Evolutionary conservation across 371 early-diverging fungal genomes (phyloP).

Genomic region (Mortierella sp.): DNA sequence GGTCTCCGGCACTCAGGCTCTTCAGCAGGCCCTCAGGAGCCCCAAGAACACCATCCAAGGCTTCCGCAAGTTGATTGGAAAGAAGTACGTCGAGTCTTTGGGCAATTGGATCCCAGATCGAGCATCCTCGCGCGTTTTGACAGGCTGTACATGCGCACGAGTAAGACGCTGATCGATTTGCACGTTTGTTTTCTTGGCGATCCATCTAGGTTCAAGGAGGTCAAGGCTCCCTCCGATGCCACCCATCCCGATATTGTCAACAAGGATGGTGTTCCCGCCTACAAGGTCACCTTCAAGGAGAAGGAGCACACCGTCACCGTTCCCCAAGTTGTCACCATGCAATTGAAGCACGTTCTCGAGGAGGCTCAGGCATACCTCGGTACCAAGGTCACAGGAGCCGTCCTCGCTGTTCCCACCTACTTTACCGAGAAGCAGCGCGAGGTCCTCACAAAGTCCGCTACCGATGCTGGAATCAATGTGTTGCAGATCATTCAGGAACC

Average conservation of each 20-base stretch:
- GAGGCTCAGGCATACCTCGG: slow-evolving; percentile 93
- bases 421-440: slow-evolving; percentile 89
- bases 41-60: slow-evolving; percentile 87
- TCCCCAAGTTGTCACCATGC: slow-evolving; percentile 80
- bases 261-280: slow-evolving; percentile 78
- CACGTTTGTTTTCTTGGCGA: background rate
- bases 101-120: no score
- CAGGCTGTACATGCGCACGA: no score
- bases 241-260: slow-evolving; percentile 73
- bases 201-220: slow-evolving; percentile 38
- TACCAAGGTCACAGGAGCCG: slow-evolving; percentile 82
- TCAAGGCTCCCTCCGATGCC: slow-evolving; percentile 55
- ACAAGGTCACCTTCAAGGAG: slow-evolving; percentile 78
- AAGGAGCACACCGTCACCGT: slow-evolving; percentile 73
- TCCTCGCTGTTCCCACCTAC: slow-evolving; percentile 95
- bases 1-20: slow-evolving; percentile 94
- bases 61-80: slow-evolving; percentile 89
- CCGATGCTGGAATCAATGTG: slow-evolving; percentile 91
- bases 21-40: slow-evolving; percentile 89
- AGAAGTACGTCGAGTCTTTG: slow-evolving; percentile 68
- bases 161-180: background rate
- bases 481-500: slow-evolving; percentile 95
- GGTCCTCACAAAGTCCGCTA: slow-evolving; percentile 84
- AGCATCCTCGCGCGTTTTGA: no score
- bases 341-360: slow-evolving; percentile 82